Evolutionary conservation across 805 yeast species (phyloP), one percentile per base, ranked within the genome.

Genomic region (Yarrowia porcina): DNA sequence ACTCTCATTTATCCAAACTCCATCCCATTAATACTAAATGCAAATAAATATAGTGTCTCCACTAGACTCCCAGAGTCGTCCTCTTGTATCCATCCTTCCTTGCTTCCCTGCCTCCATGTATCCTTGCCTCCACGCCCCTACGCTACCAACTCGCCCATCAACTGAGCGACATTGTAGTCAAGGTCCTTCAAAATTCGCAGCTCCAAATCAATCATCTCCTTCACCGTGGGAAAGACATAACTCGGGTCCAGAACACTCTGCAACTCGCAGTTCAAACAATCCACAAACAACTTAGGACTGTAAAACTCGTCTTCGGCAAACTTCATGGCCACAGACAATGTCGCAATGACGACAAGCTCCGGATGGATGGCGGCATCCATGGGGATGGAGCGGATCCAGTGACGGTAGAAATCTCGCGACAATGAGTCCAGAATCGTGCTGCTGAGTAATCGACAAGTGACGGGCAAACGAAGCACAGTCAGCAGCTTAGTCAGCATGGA

Each of bases 301-400:
- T 49, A 62, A n/a, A 38, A 56, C 38, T 47, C 47, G 36, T 65
- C 67, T 17, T 65, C 64, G 25, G 63, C 36, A 60, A 65, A 66
- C 56, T 65, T 66, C 63, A 54, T 49, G 18, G 66, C 25, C 17
- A 66, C 59, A 8, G 64, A 45, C 8, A 65, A 41, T 2, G 65
- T 21, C 2, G 65, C 66, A 11, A 64, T 39, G 1, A 66, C 60
- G 15, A 66, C 64, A 5, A 64, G 27, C 25, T 65, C 67, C 1
- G 67, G 67, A 20, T 65, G 60, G 13, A 54, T 52, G 4, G 52
- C 57, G 0, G 56, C 62, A 13, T 64, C 64, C 27, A 36, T 44
- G 15, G 67, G 67, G 12, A 65, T 36, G 8, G 64, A 47, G 9
- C 33, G 20, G 32, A 66, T 57, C 67, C 67, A 66, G 10, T 23